phyloP scores from a whole-genome alignment of 2,329 filamentous ascomycete genomes.

The Alternaria triticimaculans region DNA sequence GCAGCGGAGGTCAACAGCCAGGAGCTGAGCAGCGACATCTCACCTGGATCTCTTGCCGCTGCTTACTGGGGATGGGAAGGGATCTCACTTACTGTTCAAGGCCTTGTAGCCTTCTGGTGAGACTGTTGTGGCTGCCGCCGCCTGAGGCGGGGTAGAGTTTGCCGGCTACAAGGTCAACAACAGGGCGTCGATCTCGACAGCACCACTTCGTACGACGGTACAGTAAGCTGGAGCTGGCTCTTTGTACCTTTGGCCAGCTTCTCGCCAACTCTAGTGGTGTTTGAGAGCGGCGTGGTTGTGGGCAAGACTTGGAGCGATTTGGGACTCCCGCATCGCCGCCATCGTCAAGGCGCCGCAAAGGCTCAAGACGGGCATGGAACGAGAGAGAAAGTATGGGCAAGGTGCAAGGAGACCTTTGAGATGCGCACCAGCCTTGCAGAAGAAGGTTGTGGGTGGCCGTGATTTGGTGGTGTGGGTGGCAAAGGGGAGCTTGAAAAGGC shows the following conservation, averaged over 20 bases:
- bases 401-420: not conserved
- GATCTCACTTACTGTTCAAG: not conserved
- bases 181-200: not conserved
- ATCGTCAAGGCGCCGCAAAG: not conserved
- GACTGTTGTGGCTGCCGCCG: not conserved
- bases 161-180: not conserved
- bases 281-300: not conserved
- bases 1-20: not conserved
- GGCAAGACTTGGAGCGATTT: not conserved
- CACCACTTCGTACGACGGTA: not conserved
- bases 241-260: not conserved
- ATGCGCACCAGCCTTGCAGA: not conserved
- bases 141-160: not conserved
- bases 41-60: not conserved
- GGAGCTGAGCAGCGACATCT: not conserved
- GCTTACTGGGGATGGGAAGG: not conserved
- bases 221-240: not conserved
- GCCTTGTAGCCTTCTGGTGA: not conserved
- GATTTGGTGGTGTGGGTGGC: slow-evolving; percentile 2
- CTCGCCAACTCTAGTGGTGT: not conserved
- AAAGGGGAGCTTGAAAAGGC: not conserved
- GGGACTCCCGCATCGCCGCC: not conserved
- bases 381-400: not conserved
- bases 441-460: not conserved
- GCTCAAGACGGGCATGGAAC: not conserved